Conservation (phyloP, 345 rosid genomes). For the Citrus maxima region DNA sequence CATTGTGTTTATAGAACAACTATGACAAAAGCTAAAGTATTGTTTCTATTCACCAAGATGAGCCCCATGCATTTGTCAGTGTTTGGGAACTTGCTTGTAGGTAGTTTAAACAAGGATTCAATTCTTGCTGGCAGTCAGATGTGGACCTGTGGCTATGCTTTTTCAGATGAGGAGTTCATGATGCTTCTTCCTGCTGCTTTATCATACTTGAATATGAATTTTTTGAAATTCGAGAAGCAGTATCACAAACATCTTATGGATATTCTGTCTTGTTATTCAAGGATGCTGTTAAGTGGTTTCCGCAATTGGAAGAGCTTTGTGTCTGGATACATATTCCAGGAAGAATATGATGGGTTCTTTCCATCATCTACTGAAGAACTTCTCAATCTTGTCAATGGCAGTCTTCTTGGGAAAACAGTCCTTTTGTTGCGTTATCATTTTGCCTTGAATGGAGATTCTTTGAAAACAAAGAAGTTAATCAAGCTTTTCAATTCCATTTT, state of each 20-base stretch:
- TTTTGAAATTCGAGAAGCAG: conserved; percentile 45
- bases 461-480: conserved; percentile 42
- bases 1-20: conserved; percentile 46
- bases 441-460: conserved; percentile 37
- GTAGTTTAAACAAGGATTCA: conserved; percentile 28
- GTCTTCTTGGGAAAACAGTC: conserved; percentile 72
- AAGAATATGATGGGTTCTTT: conserved; percentile 45
- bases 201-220: conserved; percentile 45
- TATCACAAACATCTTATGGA: conserved; percentile 27
- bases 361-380: conserved; percentile 51
- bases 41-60: conserved; percentile 66
- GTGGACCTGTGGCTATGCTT: conserved; percentile 20
- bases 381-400: conserved; percentile 45
- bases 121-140: conserved; percentile 12
- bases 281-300: conserved; percentile 55
- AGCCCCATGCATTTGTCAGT: conserved; percentile 66
- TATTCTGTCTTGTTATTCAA: conserved; percentile 56
- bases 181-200: conserved; percentile 73
- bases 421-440: conserved; percentile 59
- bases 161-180: conserved; percentile 55
- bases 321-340: conserved; percentile 47
- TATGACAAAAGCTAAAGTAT: conserved; percentile 55
- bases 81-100: conserved; percentile 52
- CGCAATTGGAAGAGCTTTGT: conserved; percentile 60
- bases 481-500: conserved; percentile 53